Conservation (phyloP, 2,329 filamentous ascomycete species). For the Diaporthe helianthi region DNA sequence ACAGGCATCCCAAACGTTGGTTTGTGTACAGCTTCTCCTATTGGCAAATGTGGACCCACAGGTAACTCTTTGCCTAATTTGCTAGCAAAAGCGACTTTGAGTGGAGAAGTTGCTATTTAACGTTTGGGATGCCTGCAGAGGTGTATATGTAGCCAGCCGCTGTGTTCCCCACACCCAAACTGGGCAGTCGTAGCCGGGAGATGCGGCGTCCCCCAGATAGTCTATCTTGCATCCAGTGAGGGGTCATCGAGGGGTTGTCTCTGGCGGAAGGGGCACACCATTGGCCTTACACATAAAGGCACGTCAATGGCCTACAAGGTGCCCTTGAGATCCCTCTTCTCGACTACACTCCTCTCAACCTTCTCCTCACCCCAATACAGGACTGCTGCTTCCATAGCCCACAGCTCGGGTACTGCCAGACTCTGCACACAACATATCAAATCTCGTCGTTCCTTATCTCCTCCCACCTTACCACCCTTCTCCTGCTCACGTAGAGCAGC, state of each 20-base stretch:
- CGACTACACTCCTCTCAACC: constrained; percentile 7
- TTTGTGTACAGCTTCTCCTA: no score
- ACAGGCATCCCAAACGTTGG: no score
- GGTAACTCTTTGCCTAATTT: no score
- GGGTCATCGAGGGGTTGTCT: constrained; percentile 23
- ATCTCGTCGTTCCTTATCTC: constrained; percentile 8
- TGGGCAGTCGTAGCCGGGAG: not conserved
- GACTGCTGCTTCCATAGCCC: not conserved
- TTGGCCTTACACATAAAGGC: constrained; percentile 16
- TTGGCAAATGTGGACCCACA: no score
- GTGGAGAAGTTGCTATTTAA: no score
- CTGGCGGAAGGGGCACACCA: not conserved
- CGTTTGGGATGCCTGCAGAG: no score
- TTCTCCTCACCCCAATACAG: not conserved
- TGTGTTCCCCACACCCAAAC: constrained; percentile 6
- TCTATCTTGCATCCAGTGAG: constrained; percentile 14
- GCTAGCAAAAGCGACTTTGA: no score
- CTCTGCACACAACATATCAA: not conserved
- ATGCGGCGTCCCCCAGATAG: constrained; percentile 17
- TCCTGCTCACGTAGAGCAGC: not conserved
- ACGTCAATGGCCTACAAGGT: constrained; percentile 9
- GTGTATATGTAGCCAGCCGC: no score
- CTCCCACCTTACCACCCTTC: not conserved
- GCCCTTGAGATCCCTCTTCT: constrained; percentile 8
- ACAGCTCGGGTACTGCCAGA: not conserved